Evolutionary conservation across 2,329 filamentous ascomycete genomes (phyloP).

Genomic region (Apiospora malaysiana): DNA sequence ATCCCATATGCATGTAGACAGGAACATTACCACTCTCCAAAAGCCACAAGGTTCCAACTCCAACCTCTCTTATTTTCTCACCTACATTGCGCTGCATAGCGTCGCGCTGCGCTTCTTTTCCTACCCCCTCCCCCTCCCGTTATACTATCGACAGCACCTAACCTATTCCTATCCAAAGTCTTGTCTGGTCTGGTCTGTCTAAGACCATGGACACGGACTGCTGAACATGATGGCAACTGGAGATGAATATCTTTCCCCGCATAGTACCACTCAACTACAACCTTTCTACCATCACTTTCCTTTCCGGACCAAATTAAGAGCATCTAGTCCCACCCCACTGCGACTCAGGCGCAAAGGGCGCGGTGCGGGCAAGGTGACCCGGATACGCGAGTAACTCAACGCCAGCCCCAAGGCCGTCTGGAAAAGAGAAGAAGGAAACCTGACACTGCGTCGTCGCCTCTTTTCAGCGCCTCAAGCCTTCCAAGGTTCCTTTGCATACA

Average conservation of each 20-base stretch:
- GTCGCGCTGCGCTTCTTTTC: background rate
- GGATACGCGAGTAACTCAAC: constrained; percentile 6
- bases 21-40: background rate
- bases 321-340: constrained; percentile 11
- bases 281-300: constrained; percentile 8
- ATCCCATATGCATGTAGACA: background rate
- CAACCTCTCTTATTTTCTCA: background rate
- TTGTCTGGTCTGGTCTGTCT: constrained; percentile 1
- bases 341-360: constrained; percentile 9
- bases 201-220: background rate
- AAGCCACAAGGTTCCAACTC: background rate
- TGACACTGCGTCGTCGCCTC: constrained; percentile 4
- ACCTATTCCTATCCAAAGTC: background rate
- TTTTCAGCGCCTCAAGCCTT: constrained; percentile 6
- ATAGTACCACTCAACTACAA: background rate
- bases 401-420: background rate
- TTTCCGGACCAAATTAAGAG: constrained; percentile 1
- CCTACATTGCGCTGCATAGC: too few relatives aligned
- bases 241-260: background rate
- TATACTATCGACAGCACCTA: background rate
- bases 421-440: background rate
- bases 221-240: constrained; percentile 7
- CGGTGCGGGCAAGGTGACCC: constrained; percentile 7
- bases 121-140: background rate
- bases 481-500: background rate